Base-by-base conservation (phyloP, 2,329 filamentous ascomycete species). In the Ophiostoma pallidulum region DNA sequence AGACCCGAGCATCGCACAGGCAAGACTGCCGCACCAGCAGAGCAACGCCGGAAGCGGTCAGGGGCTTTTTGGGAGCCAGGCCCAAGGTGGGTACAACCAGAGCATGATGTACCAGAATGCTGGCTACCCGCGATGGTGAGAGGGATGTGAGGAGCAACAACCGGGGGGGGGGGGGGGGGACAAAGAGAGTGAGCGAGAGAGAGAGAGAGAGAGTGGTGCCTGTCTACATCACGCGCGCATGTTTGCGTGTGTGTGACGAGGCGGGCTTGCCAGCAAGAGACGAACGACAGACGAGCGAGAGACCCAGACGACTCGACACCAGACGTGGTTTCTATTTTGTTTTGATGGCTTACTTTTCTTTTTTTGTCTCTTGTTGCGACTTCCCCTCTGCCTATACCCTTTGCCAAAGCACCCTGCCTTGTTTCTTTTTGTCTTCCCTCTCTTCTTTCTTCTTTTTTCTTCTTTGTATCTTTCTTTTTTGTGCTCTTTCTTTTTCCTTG, bases 1-100 rank as follows among this genome's bases (percentile, higher is more conserved):
- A 78, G 90, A 97, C 88, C 91, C 91, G 78, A 95, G 88, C 79
- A 96, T 96, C 79, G 82, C 97, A 78, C 90, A 95, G 77, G 88
- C 88, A 70, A 87, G 90, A 78, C 85, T 94, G 78, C 90, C 94
- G 71, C 80, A 84, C 73, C 77, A 81, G 61, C 82, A 85, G 72
- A 84, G 81, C 72, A 85, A 81, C 76, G 80, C 80, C 70, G 82
- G 84, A 77, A 83, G 83, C 72, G 84, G 86, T 69, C 87, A 92
- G 78, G 86, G 86, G 69, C 77, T 92, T 68, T 94, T 92, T 72
- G 84, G 84, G 71, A 86, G 86, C 71, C 84, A 84, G 76, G 76
- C 73, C 64, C 85, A 94, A 91, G 88, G 88, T 92, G 89, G 87
- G 84, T 95, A 94, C 80, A 89, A 85, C 65, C 78, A 80, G 61